Base-by-base conservation (phyloP, 257 asterid genomes). In the Primulina huaijiensis region DNA sequence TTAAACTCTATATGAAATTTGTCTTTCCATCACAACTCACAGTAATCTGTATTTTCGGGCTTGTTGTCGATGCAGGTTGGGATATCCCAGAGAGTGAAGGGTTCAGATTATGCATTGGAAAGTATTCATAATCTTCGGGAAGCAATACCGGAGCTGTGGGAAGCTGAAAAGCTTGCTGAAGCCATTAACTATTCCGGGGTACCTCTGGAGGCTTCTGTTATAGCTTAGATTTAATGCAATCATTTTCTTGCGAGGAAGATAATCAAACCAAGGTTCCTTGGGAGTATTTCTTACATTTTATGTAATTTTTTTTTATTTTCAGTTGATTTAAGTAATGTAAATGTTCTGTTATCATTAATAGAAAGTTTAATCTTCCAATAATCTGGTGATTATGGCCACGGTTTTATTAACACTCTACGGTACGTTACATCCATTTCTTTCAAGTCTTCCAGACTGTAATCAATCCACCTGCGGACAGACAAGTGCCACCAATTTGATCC, bases 111-210 rank as follows among this genome's bases (percentile, higher is more conserved):
- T 50, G 99, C 88, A 11, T 65, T 94, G 4, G 99, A 89, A 81
- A 94, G 95, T 80, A 89, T 94, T 55, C 97, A 91, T 66, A 91
- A 91, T 82, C 84, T 94, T 2, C 82, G 85, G 71, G 97, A 94
- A 83, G 99, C 97, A 8, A 77, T 91, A 20, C 99, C 99, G 14
- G 91, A 94, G 80, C 89, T 94, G 5, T 84, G 95, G 93, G 96
- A 91, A 79, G 79, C 77, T 14, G 92, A 88, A 53, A 89, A 82
- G 67, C 68, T 84, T 60, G 83, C 84, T 8, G 90, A 83, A 67
- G 90, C 3, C 30, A 3, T 79, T 53, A 85, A 69, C 76, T 90
- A 84, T 81, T 72, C 89, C 37, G 95, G 92, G 60, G 88, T 90
- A 60, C 65, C 90, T 14, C 97, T 92, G n/a, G 96, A 87, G 81